These are phyloP conservation scores for Sechiopsis laciniata DNA, from an alignment of 306 rosid species.

Conservation along the genomic window DNA sequence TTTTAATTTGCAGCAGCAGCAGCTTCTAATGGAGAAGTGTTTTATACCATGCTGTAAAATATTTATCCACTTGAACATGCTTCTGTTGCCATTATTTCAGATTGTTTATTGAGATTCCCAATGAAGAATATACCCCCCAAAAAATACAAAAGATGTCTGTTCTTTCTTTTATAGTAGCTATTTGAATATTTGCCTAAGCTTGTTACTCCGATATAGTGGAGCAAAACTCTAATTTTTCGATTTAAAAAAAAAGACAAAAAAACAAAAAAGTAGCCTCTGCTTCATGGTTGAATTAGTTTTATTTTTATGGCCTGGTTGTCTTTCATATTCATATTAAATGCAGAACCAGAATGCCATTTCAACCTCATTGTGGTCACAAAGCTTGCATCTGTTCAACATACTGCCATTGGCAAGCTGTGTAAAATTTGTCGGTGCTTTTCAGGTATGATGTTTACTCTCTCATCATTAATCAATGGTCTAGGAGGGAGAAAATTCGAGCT, in stretches of 20 bases:
- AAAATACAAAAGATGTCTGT: not conserved
- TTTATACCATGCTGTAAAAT: not conserved
- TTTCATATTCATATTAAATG: not conserved
- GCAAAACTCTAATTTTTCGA: too few relatives aligned
- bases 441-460: not conserved
- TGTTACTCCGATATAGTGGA: too few relatives aligned
- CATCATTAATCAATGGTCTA: not conserved
- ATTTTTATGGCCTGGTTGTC: not conserved
- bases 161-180: not conserved
- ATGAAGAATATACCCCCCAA: not conserved
- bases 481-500: too few relatives aligned
- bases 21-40: not conserved
- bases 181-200: too few relatives aligned
- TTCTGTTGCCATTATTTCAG: not conserved
- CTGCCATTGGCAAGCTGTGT: not conserved
- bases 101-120: not conserved
- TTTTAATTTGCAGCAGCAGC: not conserved
- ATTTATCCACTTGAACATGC: not conserved
- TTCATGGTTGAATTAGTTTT: not conserved
- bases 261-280: not conserved
- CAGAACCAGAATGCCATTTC: too few relatives aligned
- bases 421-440: not conserved
- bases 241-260: too few relatives aligned
- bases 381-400: not conserved
- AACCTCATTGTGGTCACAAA: conserved; percentile 1